Conservation (phyloP, 129 eudicot genomes). For the Lactuca saligna region DNA sequence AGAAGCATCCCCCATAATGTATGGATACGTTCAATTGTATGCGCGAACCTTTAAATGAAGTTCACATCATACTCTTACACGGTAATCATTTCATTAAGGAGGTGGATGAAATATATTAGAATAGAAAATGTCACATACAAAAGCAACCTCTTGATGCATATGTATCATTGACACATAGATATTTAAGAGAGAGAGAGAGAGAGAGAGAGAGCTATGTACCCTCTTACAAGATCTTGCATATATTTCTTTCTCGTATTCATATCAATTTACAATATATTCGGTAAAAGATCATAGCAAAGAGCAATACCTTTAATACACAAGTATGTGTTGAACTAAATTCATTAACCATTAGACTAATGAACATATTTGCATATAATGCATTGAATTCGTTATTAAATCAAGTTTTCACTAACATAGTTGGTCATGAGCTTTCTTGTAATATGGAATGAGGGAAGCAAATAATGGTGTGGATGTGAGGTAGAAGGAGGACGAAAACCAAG, state of each 20-base stretch:
- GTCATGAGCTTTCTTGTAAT: not conserved
- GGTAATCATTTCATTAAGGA: not conserved
- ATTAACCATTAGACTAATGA: not conserved
- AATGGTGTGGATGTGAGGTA: not conserved
- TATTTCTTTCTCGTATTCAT: not conserved
- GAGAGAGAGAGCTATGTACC: not conserved
- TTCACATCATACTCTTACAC: conserved; percentile 1
- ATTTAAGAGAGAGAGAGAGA: not conserved
- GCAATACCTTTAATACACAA: not conserved
- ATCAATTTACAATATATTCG: not conserved
- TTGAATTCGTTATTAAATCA: not conserved
- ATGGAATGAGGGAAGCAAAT: not conserved
- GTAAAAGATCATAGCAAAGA: not conserved
- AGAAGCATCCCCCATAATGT: not conserved
- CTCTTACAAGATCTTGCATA: not conserved
- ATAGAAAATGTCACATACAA: not conserved
- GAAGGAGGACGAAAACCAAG: not conserved
- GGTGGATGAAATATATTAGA: not conserved
- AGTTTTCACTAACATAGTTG: not conserved
- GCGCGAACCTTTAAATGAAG: not conserved
- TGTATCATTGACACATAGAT: not conserved
- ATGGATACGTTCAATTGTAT: not conserved
- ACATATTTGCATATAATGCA: conserved; percentile 3
- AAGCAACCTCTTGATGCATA: conserved; percentile 2
- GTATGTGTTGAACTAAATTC: not conserved